Percentiles rank a stretch among this genome's conserved stretches.
Conservation (phyloP, 495 filamentous ascomycete species). For the Cryomyces antarcticus region DNA sequence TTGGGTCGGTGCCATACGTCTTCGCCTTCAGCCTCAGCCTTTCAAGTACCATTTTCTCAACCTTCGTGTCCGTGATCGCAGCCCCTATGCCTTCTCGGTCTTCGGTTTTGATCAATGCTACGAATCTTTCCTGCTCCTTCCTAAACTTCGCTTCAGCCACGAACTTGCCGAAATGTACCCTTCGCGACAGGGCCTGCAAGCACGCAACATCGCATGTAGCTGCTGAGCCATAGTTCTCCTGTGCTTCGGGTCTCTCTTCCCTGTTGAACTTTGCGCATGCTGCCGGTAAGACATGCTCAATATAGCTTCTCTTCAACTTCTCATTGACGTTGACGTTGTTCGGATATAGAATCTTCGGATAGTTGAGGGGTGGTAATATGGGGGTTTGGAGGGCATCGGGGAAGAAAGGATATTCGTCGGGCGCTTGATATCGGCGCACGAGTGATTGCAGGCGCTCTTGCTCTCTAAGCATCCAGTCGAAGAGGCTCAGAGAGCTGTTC, state of each 20-base stretch:
- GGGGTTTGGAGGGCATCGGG: conserved; percentile 59
- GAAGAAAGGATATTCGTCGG: conserved; percentile 98
- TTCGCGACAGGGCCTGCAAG: conserved; percentile 73
- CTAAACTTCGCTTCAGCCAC: conserved; percentile 97
- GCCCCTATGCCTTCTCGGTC: conserved; percentile 66
- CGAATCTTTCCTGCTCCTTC: conserved; percentile 61
- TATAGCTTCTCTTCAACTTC: conserved; percentile 70
- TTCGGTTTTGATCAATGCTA: conserved; percentile 52
- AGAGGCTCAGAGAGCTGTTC: conserved; percentile 49
- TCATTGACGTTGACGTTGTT: conserved; percentile 87
- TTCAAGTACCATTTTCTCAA: conserved; percentile 84
- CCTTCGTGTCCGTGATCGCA: conserved; percentile 74
- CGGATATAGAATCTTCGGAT: conserved; percentile 76
- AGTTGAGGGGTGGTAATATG: conserved; percentile 69
- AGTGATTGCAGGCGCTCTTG: conserved; percentile 84
- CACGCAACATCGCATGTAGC: conserved; percentile 81
- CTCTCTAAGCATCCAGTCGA: conserved; percentile 82
- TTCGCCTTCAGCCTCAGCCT: conserved; percentile 75
- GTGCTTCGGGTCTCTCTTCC: conserved; percentile 60
- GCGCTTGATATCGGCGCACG: conserved; percentile 84
- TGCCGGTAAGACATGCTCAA: conserved; percentile 58
- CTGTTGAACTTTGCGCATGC: conserved; percentile 54
- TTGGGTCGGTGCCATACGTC: conserved; percentile 88
- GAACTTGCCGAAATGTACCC: conserved; percentile 97
- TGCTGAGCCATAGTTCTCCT: conserved; percentile 89